A percentile compares a stretch with the other conserved stretches of the same genome.
Conservation (phyloP, 768 basidiomycete species). For the Aureoboletus auriporus region DNA sequence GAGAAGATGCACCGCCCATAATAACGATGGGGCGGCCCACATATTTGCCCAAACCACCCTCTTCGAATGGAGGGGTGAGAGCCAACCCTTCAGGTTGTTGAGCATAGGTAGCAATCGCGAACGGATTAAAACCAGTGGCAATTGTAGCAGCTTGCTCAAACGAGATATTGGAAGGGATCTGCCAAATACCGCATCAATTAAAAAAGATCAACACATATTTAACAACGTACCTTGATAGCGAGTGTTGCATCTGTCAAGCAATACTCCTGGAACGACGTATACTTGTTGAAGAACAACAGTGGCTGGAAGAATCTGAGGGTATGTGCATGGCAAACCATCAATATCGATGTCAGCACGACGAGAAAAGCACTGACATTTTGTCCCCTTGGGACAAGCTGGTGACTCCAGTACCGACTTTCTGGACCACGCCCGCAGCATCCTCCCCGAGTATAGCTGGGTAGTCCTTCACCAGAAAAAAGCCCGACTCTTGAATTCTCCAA, state of each 20-base stretch:
- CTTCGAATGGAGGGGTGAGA: constrained; percentile 26
- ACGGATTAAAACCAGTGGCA: constrained; percentile 29
- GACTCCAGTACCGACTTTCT: constrained; percentile 34
- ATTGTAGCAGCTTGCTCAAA: constrained; percentile 37
- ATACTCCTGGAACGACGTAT: constrained; percentile 23
- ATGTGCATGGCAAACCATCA: not conserved
- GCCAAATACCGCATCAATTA: not conserved
- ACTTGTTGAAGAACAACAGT: constrained; percentile 10
- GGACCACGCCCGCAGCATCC: constrained; percentile 38
- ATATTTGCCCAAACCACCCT: constrained; percentile 28
- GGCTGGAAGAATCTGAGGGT: constrained; percentile 6
- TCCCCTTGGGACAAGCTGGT: constrained; percentile 31
- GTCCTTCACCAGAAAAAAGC: constrained; percentile 21
- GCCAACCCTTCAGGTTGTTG: constrained; percentile 22
- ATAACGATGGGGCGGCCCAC: constrained; percentile 30
- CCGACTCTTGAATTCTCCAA: constrained; percentile 7
- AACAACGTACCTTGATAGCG: constrained; percentile 17
- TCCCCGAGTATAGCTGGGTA: constrained; percentile 36
- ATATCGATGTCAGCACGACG: not conserved
- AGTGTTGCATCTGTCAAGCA: constrained; percentile 12
- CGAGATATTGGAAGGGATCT: constrained; percentile 33
- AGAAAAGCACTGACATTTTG: constrained; percentile 9
- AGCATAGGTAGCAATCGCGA: constrained; percentile 31
- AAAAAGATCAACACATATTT: not conserved
- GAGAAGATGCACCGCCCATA: constrained; percentile 34